Evolutionary conservation across 495 filamentous ascomycete genomes (phyloP), one percentile per base, ranked within the genome.

Genomic region (Elasticomyces elasticus): DNA sequence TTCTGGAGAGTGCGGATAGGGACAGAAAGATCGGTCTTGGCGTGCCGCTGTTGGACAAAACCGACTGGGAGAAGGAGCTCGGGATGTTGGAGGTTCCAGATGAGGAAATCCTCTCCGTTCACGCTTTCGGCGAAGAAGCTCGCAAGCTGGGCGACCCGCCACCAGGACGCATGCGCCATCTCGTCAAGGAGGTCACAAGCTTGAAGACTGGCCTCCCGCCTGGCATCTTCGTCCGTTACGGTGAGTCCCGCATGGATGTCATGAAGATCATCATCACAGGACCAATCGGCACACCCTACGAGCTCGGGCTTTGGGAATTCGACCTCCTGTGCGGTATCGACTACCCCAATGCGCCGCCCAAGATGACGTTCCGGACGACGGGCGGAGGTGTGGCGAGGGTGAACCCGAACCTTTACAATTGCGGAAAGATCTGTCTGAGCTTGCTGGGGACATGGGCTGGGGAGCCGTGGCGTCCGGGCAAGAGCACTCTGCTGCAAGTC

Each of bases 221-320:
- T 11, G 79, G 79, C 12, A 80, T 84, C 52, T 83, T 77, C 56
- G 69, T 84, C 28, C 74, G 74, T 20, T 68, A 79, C 50, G 74
- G 74, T 17, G 66, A 71, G 17, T 71, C 68, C 3, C 69, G 80
- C 0, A 69, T 74, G 1, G 80, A 83, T 61, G 60, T 78, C 15
- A 72, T 83, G 64, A 81, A 80, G 60, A 61, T 74, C 22, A 51
- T 84, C 56, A 82, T 84, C 24, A 62, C 77, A 9, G 81, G 80
- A 0, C 77, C 79, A 2, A 60, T 56, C 12, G 72, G 65, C 10
- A 81, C 81, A 10, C 81, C 81, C 13, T 83, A 84, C 70, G 76
- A 80, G 57, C 65, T 76, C 37, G 81, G 79, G 0, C 56, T 82
- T 12, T 83, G 81, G 62, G 80, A 80, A 49, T 82, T 84, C 51